phyloP scores from a whole-genome alignment of 768 basidiomycete species.

The Boletus sp. region DNA sequence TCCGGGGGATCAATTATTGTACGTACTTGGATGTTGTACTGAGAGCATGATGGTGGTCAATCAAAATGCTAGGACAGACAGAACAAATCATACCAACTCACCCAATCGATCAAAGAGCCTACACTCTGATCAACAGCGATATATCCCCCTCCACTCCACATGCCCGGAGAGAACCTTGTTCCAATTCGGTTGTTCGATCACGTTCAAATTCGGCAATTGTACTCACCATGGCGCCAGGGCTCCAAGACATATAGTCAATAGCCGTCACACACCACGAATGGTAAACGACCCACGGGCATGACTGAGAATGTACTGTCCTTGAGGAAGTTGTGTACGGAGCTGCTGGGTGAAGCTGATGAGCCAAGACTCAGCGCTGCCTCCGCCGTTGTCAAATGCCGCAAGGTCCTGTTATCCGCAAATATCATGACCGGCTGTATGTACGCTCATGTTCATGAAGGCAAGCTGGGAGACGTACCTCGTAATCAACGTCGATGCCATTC shows the following conservation, averaged over 20 bases:
- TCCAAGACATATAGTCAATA: slow-evolving; percentile 1
- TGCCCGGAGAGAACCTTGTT: slow-evolving; percentile 19
- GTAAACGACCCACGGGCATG: slow-evolving; percentile 31
- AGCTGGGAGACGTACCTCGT: slow-evolving; percentile 33
- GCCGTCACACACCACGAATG: background rate
- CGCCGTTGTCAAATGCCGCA: slow-evolving; percentile 26
- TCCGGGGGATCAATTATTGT: too few relatives aligned
- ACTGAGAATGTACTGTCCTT: slow-evolving; percentile 32
- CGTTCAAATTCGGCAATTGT: background rate
- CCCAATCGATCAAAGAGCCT: slow-evolving; percentile 45
- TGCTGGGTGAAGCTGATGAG: slow-evolving; percentile 30
- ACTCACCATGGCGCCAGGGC: slow-evolving; percentile 20
- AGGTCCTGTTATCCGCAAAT: slow-evolving; percentile 23
- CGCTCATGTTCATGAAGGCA: background rate
- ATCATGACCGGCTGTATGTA: background rate
- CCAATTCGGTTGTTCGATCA: background rate
- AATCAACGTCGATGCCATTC: slow-evolving; percentile 55
- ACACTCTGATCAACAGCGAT: slow-evolving; percentile 33
- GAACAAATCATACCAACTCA: slow-evolving; percentile 11
- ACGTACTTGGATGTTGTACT: slow-evolving; percentile 39
- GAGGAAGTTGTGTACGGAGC: slow-evolving; percentile 30
- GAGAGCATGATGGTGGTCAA: background rate
- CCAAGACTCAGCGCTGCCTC: slow-evolving; percentile 40
- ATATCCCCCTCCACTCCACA: slow-evolving; percentile 34
- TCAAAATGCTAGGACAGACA: background rate